phyloP scores from a whole-genome alignment of 139 green algal genomes.

The Picochlorum sp. region DNA sequence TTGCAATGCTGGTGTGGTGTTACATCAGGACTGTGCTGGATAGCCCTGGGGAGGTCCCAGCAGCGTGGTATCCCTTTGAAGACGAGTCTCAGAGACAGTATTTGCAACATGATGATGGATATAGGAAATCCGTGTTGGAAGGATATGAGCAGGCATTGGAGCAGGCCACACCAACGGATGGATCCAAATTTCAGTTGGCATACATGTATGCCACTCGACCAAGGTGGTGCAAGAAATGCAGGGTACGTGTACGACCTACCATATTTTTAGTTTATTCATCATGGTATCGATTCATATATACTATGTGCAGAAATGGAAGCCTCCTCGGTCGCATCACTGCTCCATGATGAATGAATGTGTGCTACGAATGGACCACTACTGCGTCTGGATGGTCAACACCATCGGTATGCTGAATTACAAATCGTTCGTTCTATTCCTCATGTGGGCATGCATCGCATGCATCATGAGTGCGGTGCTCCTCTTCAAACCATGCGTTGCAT shows the following conservation, averaged over 20 bases:
- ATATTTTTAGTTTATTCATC: too few relatives aligned
- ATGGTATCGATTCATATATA: too few relatives aligned
- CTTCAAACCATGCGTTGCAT: conserved; percentile 35
- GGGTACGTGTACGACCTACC: too few relatives aligned
- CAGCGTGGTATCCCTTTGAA: conserved; percentile 80
- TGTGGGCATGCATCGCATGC: conserved; percentile 52
- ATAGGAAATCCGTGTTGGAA: conserved; percentile 7
- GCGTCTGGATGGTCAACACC: conserved; percentile 82
- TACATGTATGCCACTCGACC: conserved; percentile 16
- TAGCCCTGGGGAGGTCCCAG: conserved; percentile 74
- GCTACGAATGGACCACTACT: conserved; percentile 87
- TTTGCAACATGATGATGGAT: conserved; percentile 4
- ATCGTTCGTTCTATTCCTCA: conserved; percentile 87
- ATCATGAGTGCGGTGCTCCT: conserved; percentile 24
- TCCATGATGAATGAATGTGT: conserved; percentile 78
- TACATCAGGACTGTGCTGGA: conserved; percentile 81
- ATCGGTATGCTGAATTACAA: conserved; percentile 96
- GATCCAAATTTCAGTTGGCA: background rate
- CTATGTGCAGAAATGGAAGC: conserved; percentile 73
- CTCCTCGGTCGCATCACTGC: conserved; percentile 84
- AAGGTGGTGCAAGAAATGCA: conserved; percentile 47
- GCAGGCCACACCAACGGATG: background rate
- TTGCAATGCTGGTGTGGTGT: conserved; percentile 78
- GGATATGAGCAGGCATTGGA: background rate
- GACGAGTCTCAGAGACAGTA: conserved; percentile 35